Evolutionary conservation across 768 basidiomycete species (phyloP), one percentile per base, ranked within the genome.

Genomic region (Gyrodon lividus): DNA sequence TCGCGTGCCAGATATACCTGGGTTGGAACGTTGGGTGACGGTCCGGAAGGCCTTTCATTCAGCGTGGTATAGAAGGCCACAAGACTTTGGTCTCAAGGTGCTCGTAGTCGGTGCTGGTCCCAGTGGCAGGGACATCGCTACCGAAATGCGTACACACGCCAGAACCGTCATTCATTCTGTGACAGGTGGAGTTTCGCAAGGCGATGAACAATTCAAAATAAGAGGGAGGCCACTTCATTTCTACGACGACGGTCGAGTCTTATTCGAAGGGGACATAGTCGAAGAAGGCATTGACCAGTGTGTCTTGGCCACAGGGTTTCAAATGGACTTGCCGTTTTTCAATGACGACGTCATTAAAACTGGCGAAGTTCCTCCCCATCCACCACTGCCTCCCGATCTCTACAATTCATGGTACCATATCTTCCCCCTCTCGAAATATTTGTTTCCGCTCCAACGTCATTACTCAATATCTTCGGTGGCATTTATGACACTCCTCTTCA

Each of bases 301-400:
- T 56, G 81, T 91, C 46, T 69, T 92, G 16, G 90, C 88, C 2
- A 93, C 90, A 2, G 91, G 90, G 10, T 93, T 86, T 63, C 70
- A 84, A 46, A 68, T 79, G 39, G 70, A 77, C 12, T 82, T 84
- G 56, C 84, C 86, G 0, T 91, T 90, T 69, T 70, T 92, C 35
- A 50, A 48, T 41, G 59, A 70, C 2, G 45, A 66, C 6, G 59
- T 68, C 35, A 62, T 78, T 12, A 62, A 77, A 24, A 65, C 59
- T 6, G 65, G 58, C 0, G 43, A 77, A 14, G 78, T 80, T 10
- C 76, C 80, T 2, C 59, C 73, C 5, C 63, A 74, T 16, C 76
- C 81, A 33, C 76, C 80, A 4, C 62, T 86, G 16, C 81, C 82
- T 1, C 42, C 55, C 9, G 68, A 74, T 7, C 67, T 89, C 33